phyloP scores from a whole-genome alignment of 768 basidiomycete genomes.

The Rhizopogon rudus region DNA sequence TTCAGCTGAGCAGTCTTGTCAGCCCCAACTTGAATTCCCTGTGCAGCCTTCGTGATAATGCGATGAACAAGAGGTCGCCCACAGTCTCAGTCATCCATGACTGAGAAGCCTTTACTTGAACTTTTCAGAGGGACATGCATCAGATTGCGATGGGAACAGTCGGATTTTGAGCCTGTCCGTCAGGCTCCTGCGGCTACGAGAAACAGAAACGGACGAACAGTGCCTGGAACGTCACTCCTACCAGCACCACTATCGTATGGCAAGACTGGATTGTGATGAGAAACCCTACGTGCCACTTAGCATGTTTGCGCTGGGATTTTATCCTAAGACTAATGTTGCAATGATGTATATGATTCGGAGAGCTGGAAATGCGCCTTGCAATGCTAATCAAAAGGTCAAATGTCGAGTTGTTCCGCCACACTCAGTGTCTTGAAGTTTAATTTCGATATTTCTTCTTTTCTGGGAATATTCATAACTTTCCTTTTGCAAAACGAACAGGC shows the following conservation, averaged over 20 bases:
- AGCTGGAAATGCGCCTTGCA: constrained; percentile 40
- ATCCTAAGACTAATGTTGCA: background rate
- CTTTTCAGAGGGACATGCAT: constrained; percentile 1
- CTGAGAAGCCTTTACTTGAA: constrained; percentile 7
- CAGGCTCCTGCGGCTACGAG: constrained; percentile 2
- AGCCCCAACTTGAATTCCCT: no score
- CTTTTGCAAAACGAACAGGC: constrained; percentile 17
- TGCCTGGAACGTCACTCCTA: constrained; percentile 10
- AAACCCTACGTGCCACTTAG: constrained; percentile 10
- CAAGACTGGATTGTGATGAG: constrained; percentile 20
- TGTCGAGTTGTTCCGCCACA: background rate
- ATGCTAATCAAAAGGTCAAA: constrained; percentile 25
- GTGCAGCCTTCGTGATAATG: no score
- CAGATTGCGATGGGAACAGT: background rate
- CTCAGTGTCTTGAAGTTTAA: no score
- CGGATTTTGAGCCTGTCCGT: constrained; percentile 6
- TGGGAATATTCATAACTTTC: background rate
- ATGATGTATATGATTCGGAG: constrained; percentile 33
- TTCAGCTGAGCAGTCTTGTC: no score
- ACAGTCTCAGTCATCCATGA: background rate
- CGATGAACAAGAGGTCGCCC: background rate
- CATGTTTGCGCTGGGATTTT: no score
- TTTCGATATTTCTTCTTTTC: no score
- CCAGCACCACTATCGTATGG: constrained; percentile 1
- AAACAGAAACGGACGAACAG: constrained; percentile 10